Percentiles rank a stretch among this genome's conserved stretches.
Conservation (phyloP, 306 rosid species). For the Lathyrus oleraceus region DNA sequence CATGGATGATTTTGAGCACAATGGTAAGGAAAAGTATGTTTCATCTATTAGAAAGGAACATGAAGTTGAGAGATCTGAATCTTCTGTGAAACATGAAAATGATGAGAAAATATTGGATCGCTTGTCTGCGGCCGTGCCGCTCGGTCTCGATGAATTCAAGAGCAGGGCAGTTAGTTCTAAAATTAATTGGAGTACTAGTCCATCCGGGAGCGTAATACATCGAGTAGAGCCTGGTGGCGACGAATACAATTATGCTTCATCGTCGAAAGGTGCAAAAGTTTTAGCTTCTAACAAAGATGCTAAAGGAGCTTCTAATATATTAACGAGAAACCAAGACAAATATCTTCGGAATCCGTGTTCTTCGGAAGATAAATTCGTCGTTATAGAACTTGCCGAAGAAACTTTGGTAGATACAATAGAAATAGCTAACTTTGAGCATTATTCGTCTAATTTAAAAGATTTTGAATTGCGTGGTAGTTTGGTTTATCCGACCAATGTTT, state of each 20-base stretch:
- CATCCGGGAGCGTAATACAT: constrained; percentile 60
- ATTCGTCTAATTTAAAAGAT: constrained; percentile 80
- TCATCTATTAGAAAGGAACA: constrained; percentile 39
- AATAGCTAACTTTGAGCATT: constrained; percentile 91
- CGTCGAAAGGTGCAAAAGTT: constrained; percentile 91
- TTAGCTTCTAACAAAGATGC: constrained; percentile 95
- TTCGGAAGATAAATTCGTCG: constrained; percentile 77
- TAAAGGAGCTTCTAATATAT: constrained; percentile 86
- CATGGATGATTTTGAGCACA: constrained; percentile 7
- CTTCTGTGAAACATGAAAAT: constrained; percentile 49
- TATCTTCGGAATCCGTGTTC: constrained; percentile 97
- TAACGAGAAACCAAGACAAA: constrained; percentile 81
- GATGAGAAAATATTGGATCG: constrained; percentile 49
- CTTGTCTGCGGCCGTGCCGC: constrained; percentile 56
- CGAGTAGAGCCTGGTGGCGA: constrained; percentile 88
- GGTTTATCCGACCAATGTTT: constrained; percentile 80
- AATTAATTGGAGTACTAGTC: constrained; percentile 50
- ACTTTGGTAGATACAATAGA: constrained; percentile 79
- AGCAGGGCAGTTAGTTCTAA: constrained; percentile 60
- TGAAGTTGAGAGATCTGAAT: constrained; percentile 44
- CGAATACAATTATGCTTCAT: constrained; percentile 88
- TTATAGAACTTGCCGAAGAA: constrained; percentile 94
- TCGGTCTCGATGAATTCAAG: constrained; percentile 92
- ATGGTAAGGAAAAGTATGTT: constrained; percentile 34
- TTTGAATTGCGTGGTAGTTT: constrained; percentile 79